Percentiles rank a stretch among this genome's conserved stretches.
phyloP scores from a whole-genome alignment of 768 basidiomycete species.

The Lentinula sp. region DNA sequence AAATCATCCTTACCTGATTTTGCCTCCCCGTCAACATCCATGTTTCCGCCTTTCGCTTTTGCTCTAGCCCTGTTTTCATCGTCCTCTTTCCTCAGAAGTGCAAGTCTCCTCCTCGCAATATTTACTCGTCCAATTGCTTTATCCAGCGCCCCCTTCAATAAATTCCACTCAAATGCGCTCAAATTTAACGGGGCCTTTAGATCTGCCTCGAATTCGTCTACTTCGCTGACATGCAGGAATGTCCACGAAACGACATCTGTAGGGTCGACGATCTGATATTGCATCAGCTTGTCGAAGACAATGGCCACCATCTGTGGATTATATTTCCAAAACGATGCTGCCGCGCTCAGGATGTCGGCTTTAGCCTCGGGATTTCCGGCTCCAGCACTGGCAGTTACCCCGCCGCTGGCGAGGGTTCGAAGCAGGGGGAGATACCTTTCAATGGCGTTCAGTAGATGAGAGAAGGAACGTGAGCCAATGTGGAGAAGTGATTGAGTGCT shows the following conservation, averaged over 20 bases:
- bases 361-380: conserved; percentile 51
- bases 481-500: conserved; percentile 83
- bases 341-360: conserved; percentile 63
- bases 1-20: conserved; percentile 34
- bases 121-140: conserved; percentile 88
- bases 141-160: conserved; percentile 76
- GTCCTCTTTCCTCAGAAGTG: conserved; percentile 77
- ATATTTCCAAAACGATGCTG: conserved; percentile 76
- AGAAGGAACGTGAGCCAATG: conserved; percentile 93
- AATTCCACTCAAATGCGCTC: conserved; percentile 76
- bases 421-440: conserved; percentile 86
- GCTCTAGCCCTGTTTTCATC: conserved; percentile 77
- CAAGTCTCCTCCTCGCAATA: conserved; percentile 69
- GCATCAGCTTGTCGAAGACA: conserved; percentile 96
- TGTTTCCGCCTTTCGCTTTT: conserved; percentile 48
- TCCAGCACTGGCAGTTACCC: conserved; percentile 27
- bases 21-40: conserved; percentile 50
- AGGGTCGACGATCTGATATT: conserved; percentile 96
- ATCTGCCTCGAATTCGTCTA: conserved; percentile 26
- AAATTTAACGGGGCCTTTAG: conserved; percentile 35
- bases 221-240: conserved; percentile 52
- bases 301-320: conserved; percentile 86
- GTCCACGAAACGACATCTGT: conserved; percentile 86
- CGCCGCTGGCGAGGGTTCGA: conserved; percentile 53
- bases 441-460: conserved; percentile 95